Base-by-base conservation (phyloP, 2,329 filamentous ascomycete genomes). In the Neonectria coccinea region DNA sequence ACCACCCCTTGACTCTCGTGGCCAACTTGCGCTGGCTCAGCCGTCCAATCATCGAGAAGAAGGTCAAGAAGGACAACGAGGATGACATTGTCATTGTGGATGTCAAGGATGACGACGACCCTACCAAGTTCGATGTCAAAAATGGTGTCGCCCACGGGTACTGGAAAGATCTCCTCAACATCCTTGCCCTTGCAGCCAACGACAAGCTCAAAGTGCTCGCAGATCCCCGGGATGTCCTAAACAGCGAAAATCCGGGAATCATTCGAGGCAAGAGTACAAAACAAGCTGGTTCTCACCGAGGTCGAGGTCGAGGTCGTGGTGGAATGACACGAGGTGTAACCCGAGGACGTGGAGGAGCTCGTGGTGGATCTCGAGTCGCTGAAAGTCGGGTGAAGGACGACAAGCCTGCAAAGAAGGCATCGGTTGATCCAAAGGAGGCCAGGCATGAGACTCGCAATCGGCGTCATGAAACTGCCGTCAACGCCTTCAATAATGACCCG, bases 111-210 rank as follows among this genome's bases (percentile, higher is more conserved):
- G 80, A 82, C 6, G 75, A 80, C 16, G 79, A 80, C 8, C 62
- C 70, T 0, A 55, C 73, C 12, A 74, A 73, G 9, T 80, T 80
- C 60, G 81, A 86, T 42, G 79, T 85, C 16, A 75, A 76, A 50
- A 74, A 85, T 41, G 83, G 84, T 0, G 80, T 86, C 2, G 78
- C 87, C 5, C 87, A 89, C 56, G 86, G 87, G 0, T 89, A 89
- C 75, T 89, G 86, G 86, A 89, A 89, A 67, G 86, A 89, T 70
- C 76, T 89, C 3, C 76, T 88, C 2, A 89, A 89, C 67, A 79
- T 89, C 3, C 78, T 89, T 0, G 83, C 80, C 1, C 78, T 89
- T 2, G 81, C 82, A 1, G 83, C 80, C 25, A 83, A 86, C 55
- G 77, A 79, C 22, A 77, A 83, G 70, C 79, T 89, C 12, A 74